Evolutionary conservation across 768 basidiomycete species (phyloP).

Genomic region (Leccinum subgranulosum): DNA sequence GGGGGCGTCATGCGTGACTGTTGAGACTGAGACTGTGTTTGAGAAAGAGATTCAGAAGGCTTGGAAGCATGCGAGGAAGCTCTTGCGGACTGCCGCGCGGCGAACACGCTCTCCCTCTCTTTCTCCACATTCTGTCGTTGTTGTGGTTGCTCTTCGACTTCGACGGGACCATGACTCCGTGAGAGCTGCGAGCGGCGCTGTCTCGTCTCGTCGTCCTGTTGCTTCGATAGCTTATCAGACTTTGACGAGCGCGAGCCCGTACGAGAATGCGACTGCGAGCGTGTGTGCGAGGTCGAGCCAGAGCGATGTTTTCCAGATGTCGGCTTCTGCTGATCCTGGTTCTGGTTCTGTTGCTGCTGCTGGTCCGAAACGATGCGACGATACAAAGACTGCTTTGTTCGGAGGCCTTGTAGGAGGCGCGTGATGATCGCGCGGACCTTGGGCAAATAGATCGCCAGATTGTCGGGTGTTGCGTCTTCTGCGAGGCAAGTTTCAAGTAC

Average conservation of each 20-base stretch:
- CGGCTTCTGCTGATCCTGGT: not conserved
- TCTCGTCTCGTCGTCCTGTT: conserved; percentile 38
- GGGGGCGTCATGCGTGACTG: conserved; percentile 26
- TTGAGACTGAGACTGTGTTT: conserved; percentile 14
- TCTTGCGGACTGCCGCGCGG: conserved; percentile 40
- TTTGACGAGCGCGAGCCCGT: conserved; percentile 62
- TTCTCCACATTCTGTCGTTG: conserved; percentile 33
- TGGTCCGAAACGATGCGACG: conserved; percentile 69
- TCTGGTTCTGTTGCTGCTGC: conserved; percentile 30
- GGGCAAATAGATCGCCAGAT: conserved; percentile 86
- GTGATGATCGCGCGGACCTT: conserved; percentile 91
- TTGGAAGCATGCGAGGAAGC: conserved; percentile 37
- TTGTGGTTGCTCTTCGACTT: conserved; percentile 17
- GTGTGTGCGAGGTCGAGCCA: conserved; percentile 49
- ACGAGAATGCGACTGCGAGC: conserved; percentile 51
- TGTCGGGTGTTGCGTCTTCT: conserved; percentile 83
- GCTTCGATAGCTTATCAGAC: conserved; percentile 35
- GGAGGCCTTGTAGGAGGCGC: conserved; percentile 87
- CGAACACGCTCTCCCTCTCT: conserved; percentile 32
- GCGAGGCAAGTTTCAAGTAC: conserved; percentile 90
- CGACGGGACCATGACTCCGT: conserved; percentile 34
- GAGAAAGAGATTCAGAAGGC: conserved; percentile 32
- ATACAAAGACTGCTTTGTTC: conserved; percentile 87
- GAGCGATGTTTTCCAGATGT: conserved; percentile 37
- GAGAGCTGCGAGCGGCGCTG: conserved; percentile 50